Percentiles rank a stretch among this genome's conserved stretches.
Evolutionary conservation across 2,329 filamentous ascomycete species (phyloP).

Genomic region (Fonsecaea nubica): DNA sequence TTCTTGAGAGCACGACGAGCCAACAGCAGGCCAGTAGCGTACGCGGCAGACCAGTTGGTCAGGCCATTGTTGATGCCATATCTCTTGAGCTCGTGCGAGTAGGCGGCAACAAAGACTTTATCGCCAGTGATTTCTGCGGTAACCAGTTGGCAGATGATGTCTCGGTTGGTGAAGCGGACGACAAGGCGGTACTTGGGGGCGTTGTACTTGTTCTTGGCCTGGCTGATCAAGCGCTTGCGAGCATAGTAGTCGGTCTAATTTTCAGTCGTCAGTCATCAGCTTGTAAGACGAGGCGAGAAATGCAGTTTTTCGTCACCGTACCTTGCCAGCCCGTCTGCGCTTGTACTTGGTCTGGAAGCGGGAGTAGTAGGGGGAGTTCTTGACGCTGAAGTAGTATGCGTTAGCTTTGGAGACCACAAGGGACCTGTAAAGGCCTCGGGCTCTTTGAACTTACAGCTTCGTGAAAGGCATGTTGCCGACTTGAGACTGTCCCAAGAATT

Average conservation of each 20-base stretch:
- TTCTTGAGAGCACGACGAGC: conserved; percentile 97
- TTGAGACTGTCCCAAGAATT: conserved; percentile 36
- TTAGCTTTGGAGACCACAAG: conserved; percentile 5
- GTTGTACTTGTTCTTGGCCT: conserved; percentile 99
- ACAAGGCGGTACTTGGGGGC: conserved; percentile 99
- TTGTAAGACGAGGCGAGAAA: neutral
- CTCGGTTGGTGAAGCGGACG: conserved; percentile 98
- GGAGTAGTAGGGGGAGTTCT: conserved; percentile 97
- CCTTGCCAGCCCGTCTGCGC: conserved; percentile 83
- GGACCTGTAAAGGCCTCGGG: neutral
- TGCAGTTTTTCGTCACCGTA: conserved; percentile 21
- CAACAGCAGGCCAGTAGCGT: conserved; percentile 94
- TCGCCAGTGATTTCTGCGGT: conserved; percentile 95
- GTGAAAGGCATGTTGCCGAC: conserved; percentile 65
- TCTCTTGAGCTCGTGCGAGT: conserved; percentile 95
- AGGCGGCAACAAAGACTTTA: conserved; percentile 92
- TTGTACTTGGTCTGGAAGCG: conserved; percentile 99
- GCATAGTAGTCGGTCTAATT: conserved; percentile 98
- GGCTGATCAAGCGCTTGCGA: conserved; percentile 98
- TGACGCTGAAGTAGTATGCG: conserved; percentile 60
- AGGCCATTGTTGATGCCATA: conserved; percentile 98
- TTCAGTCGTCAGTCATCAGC: conserved; percentile 13
- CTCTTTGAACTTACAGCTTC: conserved; percentile 65
- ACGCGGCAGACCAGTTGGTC: conserved; percentile 99
- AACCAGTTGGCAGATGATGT: conserved; percentile 98